Base-by-base conservation (phyloP, 768 basidiomycete species). In the Leccinum pellstonianum region DNA sequence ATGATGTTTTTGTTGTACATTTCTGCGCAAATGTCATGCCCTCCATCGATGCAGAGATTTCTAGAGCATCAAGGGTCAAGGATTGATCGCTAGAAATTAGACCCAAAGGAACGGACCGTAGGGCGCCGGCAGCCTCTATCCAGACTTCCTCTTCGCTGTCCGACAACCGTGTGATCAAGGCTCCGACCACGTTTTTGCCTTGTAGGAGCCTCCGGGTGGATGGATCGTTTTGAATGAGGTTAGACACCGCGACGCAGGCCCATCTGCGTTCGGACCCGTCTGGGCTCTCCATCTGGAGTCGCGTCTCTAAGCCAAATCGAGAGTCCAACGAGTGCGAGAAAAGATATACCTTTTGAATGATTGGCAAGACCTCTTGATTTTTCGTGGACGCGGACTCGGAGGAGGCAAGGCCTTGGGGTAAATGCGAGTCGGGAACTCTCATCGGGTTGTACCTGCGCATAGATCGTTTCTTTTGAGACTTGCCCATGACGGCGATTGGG, bases 1-100 rank as follows among this genome's bases (percentile, higher is more conserved):
- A 97, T 78, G 49, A 97, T 87, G 65, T 91, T 92, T 77, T 97
- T 97, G 74, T 98, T 97, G 77, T 89, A 95, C 92, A 98, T 95
- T 74, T 97, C 93, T 1, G 90, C 93, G 67, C 95, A 95, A 51
- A 97, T 90, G 64, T 97, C 94, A 70, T 92, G 91, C 54, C 95
- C 95, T 15, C 95, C 95, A 69, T 98, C 95, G 68, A 98, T 88
- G 68, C 93, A 94, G 14, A 98, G 75, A 76, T 97, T 98, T 62
- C 95, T 97, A 67, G 35, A 55, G 10, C n/a, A 43, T 27, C 11
- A 12, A 21, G 53, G 19, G 35, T 66, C 56, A 65, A 59, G 54
- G 46, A 57, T 58, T 25, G 59, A 37, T 51, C 21, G 43, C 19
- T 19, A 46, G 43, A 46, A 46, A 12, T 46, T 35, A 38, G 50